Percentiles rank a stretch among this genome's conserved stretches.
Evolutionary conservation across 2,329 filamentous ascomycete species (phyloP).

Genomic region (Colletotrichum lindemuthianum): DNA sequence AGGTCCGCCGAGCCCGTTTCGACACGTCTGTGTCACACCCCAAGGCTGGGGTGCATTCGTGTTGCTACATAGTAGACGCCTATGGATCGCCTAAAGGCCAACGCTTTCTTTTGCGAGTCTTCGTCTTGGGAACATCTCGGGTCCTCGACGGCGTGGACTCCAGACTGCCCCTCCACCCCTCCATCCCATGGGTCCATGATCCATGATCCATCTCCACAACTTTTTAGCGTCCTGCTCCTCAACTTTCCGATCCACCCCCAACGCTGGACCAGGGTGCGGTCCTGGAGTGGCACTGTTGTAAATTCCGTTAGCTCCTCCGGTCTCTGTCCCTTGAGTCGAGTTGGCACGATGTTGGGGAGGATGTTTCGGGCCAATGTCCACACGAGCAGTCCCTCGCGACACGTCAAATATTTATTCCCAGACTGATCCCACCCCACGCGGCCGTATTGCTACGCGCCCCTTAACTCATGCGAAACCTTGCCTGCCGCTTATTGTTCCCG

Average conservation of each 20-base stretch:
- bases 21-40: slow-evolving; percentile 8
- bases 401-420: slow-evolving; percentile 42
- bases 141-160: slow-evolving; percentile 9
- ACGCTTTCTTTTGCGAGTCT: neutral
- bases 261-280: slow-evolving; percentile 22
- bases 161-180: slow-evolving; percentile 21
- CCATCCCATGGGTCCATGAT: too few species aligned
- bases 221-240: slow-evolving; percentile 28
- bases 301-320: slow-evolving; percentile 30
- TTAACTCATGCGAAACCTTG: slow-evolving; percentile 48
- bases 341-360: slow-evolving; percentile 38
- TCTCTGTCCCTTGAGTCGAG: slow-evolving; percentile 22
- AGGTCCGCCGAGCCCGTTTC: neutral
- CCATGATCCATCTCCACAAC: slow-evolving; percentile 6
- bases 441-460: slow-evolving; percentile 40
- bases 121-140: neutral
- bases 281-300: slow-evolving; percentile 18
- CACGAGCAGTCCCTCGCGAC: slow-evolving; percentile 44
- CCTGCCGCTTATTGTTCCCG: slow-evolving; percentile 34
- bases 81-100: slow-evolving; percentile 17
- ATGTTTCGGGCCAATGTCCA: slow-evolving; percentile 51
- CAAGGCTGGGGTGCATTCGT: slow-evolving; percentile 16
- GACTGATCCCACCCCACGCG: slow-evolving; percentile 44
- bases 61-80: slow-evolving; percentile 2
- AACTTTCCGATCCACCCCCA: slow-evolving; percentile 27